Evolutionary conservation across 2,329 filamentous ascomycete species (phyloP), one percentile per base, ranked within the genome.

Genomic region (Penicillium decumbens): DNA sequence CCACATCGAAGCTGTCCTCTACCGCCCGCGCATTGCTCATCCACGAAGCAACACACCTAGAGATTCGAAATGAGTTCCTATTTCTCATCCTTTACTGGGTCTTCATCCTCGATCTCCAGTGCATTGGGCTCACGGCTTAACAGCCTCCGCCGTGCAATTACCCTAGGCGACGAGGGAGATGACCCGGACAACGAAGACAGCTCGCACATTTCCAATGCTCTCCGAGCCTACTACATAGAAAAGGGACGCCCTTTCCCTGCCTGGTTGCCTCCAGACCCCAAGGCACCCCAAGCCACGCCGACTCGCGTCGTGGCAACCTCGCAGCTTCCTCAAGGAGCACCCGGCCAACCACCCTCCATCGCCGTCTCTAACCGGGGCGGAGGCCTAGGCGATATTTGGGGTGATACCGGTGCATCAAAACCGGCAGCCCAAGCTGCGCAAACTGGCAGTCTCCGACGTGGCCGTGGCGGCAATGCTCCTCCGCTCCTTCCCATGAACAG

Each of bases 201-300:
- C 74, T 95, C 90, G 2, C 90, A 97, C 75, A 87, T 97, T 64
- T 95, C 89, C 72, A 88, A 93, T 63, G 90, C 95, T 30, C 82
- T 98, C 24, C 87, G 93, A 63, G 86, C 84, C 61, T 95, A 97
- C 79, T 97, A 98, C 77, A 82, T 78, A 44, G 91, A 97, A 70
- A 93, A 95, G 66, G 88, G 86, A 59, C 84, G 85, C 20, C 78
- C 83, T 1, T 87, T 91, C 55, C 93, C 93, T 0, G 73, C 77
- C 60, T 97, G 93, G 92, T 84, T 97, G 6, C 89, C 91, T 6
- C 85, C 88, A 5, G 89, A 95, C 69, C 91, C 89, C n/a, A 92
- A 89, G 71, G 82, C 80, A 3, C 82, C 83, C 37, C 78, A 79
- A 32, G 75, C 80, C 20, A 59, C 74, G 4, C 73, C 60, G 39